Percentiles rank a stretch among this genome's conserved stretches.
Evolutionary conservation across 371 early-diverging fungal genomes (phyloP).

Genomic region (Cokeromyces recurvatus): DNA sequence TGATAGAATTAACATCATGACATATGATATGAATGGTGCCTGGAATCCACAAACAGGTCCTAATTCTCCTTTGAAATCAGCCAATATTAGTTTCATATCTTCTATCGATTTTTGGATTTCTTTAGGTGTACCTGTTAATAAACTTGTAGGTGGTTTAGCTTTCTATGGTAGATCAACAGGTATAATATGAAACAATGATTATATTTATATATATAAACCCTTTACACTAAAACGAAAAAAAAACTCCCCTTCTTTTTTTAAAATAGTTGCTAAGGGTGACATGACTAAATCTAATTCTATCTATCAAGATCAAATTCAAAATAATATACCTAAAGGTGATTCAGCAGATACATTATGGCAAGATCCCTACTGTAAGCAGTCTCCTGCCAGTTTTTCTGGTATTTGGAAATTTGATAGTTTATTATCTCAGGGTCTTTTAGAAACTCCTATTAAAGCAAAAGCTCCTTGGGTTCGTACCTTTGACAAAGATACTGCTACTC

Average conservation of each 20-base stretch:
- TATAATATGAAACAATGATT: not conserved
- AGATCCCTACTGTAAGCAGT: conserved; percentile 21
- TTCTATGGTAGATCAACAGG: conserved; percentile 62
- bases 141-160: conserved; percentile 58
- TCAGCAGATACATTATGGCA: conserved; percentile 22
- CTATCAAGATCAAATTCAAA: conserved; percentile 24
- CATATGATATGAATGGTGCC: conserved; percentile 54
- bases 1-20: conserved; percentile 58
- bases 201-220: not conserved
- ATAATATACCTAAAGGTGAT: conserved; percentile 29
- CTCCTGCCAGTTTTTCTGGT: conserved; percentile 29
- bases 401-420: conserved; percentile 51
- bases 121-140: conserved; percentile 53
- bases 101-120: conserved; percentile 49
- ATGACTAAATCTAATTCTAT: conserved; percentile 25
- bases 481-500: conserved; percentile 46
- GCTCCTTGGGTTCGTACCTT: conserved; percentile 50
- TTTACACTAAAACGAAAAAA: no score
- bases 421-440: conserved; percentile 48
- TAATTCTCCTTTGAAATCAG: conserved; percentile 49
- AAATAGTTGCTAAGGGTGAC: conserved; percentile 25
- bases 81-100: conserved; percentile 33
- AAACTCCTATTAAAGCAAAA: conserved; percentile 34
- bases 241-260: no score
- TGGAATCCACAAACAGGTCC: conserved; percentile 45